Percentiles rank a stretch among this genome's conserved stretches.
phyloP scores from a whole-genome alignment of 257 asterid species.

The Plectranthus barbatus region DNA sequence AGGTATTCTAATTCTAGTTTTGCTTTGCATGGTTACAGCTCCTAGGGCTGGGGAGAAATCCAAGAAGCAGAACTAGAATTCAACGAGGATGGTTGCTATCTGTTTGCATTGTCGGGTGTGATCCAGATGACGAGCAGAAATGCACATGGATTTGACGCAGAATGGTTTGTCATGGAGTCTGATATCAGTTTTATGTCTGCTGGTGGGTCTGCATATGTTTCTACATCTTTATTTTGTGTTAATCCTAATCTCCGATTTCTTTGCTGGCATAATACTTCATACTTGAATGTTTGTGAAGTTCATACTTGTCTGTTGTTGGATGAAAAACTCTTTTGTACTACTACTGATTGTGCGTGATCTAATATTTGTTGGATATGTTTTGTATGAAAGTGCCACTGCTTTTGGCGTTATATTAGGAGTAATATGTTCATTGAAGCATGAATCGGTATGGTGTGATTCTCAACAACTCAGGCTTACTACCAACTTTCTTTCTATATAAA shows the following conservation, averaged over 20 bases:
- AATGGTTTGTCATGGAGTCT: constrained; percentile 12
- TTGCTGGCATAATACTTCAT: constrained; percentile 16
- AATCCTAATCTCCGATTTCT: constrained; percentile 14
- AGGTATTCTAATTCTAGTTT: not conserved
- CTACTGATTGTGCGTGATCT: not conserved
- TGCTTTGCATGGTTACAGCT: constrained; percentile 25
- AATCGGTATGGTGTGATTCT: too few species aligned
- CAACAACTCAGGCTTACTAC: too few species aligned
- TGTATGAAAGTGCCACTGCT: too few species aligned
- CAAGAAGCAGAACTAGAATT: constrained; percentile 39
- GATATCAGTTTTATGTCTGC: constrained; percentile 1
- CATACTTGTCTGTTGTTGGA: constrained; percentile 11
- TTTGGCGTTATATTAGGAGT: too few species aligned
- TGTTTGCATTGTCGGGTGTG: not conserved
- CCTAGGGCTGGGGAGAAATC: constrained; percentile 52
- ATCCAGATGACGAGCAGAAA: not conserved
- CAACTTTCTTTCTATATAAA: too few species aligned
- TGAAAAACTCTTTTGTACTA: constrained; percentile 10
- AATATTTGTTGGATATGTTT: too few species aligned
- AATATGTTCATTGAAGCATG: too few species aligned
- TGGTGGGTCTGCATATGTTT: not conserved
- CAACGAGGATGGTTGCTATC: constrained; percentile 5
- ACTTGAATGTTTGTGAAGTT: constrained; percentile 27
- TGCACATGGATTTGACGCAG: not conserved
- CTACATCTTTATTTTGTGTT: constrained; percentile 12